phyloP scores from a whole-genome alignment of 164 flowering plant species.

The Tetracentron sinense region DNA sequence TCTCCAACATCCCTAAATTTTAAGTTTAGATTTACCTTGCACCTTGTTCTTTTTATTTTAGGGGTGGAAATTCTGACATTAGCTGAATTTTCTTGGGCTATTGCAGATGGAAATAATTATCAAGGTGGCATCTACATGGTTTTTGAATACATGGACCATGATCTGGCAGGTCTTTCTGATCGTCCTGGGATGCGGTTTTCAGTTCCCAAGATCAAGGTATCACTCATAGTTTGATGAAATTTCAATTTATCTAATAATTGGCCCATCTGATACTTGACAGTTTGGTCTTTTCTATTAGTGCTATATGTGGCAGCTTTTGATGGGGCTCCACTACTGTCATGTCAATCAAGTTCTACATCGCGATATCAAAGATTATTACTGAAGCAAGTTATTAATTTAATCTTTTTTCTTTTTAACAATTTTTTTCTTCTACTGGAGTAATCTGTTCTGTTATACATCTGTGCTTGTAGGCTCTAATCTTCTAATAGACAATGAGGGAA shows the following conservation, averaged over 20 bases:
- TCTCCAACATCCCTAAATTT: not conserved
- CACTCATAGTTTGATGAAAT: not conserved
- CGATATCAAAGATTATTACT: conserved; percentile 75
- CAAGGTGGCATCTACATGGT: conserved; percentile 93
- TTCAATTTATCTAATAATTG: not conserved
- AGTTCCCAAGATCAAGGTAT: conserved; percentile 90
- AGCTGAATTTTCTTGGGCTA: not conserved
- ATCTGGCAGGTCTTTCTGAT: conserved; percentile 88
- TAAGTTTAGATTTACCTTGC: not conserved
- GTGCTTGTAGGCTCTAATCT: conserved; percentile 81
- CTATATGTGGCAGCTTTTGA: conserved; percentile 90
- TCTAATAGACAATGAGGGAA: conserved; percentile 90
- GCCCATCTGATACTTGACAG: conserved; percentile 9
- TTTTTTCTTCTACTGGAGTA: not conserved
- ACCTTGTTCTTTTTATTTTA: not conserved
- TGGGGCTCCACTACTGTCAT: conserved; percentile 95
- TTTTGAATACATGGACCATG: conserved; percentile 99
- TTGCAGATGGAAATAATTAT: conserved; percentile 73
- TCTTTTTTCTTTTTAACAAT: too few relatives aligned
- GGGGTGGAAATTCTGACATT: not conserved
- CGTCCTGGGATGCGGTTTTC: conserved; percentile 91
- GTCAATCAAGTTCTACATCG: conserved; percentile 94
- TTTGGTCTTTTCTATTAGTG: conserved; percentile 43
- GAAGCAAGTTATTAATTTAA: not conserved
- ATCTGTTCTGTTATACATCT: not conserved